Conservation (phyloP, 805 yeast species). For the Kregervanrija pseudodelftensis region DNA sequence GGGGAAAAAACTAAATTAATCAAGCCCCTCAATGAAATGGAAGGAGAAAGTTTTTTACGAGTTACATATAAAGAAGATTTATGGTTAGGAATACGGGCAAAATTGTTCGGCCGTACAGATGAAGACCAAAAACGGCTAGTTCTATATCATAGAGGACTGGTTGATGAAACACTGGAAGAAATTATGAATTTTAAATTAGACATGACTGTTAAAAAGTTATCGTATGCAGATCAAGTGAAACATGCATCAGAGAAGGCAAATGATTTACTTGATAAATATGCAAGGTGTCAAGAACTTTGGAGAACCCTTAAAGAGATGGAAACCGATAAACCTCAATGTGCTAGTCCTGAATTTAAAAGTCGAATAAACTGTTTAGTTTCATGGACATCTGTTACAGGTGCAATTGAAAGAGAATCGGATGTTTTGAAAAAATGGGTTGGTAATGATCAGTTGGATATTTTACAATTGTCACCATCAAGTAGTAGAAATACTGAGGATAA, state of each 20-base stretch:
- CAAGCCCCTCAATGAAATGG: slow-evolving; percentile 36
- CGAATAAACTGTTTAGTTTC: slow-evolving; percentile 73
- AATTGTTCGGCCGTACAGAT: slow-evolving; percentile 69
- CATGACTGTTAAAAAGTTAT: slow-evolving; percentile 4
- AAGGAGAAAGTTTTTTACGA: slow-evolving; percentile 41
- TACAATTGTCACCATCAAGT: slow-evolving; percentile 15
- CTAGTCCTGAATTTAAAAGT: slow-evolving; percentile 52
- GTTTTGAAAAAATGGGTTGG: slow-evolving; percentile 78
- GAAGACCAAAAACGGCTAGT: slow-evolving; percentile 71
- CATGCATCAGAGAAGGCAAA: slow-evolving; percentile 45
- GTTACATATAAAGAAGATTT: slow-evolving; percentile 60
- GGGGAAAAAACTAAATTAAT: slow-evolving; percentile 79
- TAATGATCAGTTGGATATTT: slow-evolving; percentile 66
- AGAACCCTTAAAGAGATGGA: slow-evolving; percentile 71
- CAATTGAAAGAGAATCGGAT: slow-evolving; percentile 54
- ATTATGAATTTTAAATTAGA: slow-evolving; percentile 53
- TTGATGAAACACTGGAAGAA: slow-evolving; percentile 66
- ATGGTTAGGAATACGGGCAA: slow-evolving; percentile 86
- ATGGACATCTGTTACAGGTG: slow-evolving; percentile 72
- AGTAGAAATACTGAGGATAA: too few relatives aligned
- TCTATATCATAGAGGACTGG: slow-evolving; percentile 60
- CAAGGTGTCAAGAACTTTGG: slow-evolving; percentile 71
- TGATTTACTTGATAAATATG: slow-evolving; percentile 51
- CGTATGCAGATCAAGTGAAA: slow-evolving; percentile 20
- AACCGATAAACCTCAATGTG: slow-evolving; percentile 66